phyloP scores from a whole-genome alignment of 306 rosid genomes.

The Fragaria vesca region DNA sequence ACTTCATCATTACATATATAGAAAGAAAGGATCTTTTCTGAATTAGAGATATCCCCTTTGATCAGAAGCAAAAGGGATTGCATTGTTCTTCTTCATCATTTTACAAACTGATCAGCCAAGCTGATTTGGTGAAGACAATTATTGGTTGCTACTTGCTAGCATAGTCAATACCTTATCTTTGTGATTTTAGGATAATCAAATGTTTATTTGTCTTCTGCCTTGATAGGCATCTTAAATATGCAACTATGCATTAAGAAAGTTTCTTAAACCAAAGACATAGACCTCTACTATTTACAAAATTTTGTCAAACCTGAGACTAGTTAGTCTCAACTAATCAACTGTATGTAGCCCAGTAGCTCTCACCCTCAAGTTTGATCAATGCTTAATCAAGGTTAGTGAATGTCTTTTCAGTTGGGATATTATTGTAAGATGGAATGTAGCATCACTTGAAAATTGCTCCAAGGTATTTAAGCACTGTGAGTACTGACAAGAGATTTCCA shows the following conservation, averaged over 20 bases:
- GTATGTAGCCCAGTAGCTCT: neutral
- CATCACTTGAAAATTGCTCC: conserved; percentile 4
- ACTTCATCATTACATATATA: neutral
- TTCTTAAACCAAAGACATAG: neutral
- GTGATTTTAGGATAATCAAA: neutral
- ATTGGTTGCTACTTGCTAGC: neutral
- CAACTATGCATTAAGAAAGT: neutral
- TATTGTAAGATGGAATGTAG: conserved; percentile 10
- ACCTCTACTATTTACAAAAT: neutral
- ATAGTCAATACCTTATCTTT: neutral
- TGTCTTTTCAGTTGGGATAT: neutral
- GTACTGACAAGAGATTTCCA: conserved; percentile 5
- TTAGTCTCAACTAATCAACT: neutral
- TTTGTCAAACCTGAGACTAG: conserved; percentile 1
- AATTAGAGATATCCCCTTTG: neutral
- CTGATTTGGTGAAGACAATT: neutral
- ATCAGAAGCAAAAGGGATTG: neutral
- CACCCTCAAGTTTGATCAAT: conserved; percentile 2
- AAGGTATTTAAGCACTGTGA: neutral
- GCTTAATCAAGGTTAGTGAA: neutral
- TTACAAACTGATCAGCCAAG: neutral
- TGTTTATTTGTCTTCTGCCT: neutral
- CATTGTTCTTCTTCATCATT: neutral
- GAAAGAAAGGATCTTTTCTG: neutral
- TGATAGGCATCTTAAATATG: neutral